phyloP scores from a whole-genome alignment of 257 asterid genomes.

The Thymus mandschuricus region DNA sequence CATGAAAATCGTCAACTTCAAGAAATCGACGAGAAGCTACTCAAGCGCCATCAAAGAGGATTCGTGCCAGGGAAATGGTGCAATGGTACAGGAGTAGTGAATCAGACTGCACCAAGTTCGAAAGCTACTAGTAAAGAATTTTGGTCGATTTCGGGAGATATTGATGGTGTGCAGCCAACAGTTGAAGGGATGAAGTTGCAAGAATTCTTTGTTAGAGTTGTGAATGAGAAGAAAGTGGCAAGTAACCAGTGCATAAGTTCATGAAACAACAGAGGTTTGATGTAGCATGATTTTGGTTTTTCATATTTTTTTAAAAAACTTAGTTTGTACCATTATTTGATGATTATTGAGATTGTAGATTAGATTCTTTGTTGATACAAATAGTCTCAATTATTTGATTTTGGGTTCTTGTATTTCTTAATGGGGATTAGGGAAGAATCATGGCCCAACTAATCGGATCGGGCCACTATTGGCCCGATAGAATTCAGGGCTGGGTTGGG shows the following conservation, averaged over 20 bases:
- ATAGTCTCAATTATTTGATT: neutral
- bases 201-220: constrained; percentile 29
- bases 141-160: constrained; percentile 42
- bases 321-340: neutral
- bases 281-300: constrained; percentile 2
- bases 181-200: constrained; percentile 38
- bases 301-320: neutral
- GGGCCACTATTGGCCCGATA: too few species aligned
- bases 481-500: too few species aligned
- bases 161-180: constrained; percentile 43
- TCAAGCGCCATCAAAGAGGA: constrained; percentile 34
- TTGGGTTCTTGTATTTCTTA: neutral
- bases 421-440: neutral
- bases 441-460: neutral
- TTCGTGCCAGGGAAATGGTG: constrained; percentile 58
- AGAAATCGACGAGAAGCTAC: constrained; percentile 44
- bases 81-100: neutral
- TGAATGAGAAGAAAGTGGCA: constrained; percentile 25
- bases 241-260: constrained; percentile 28
- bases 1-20: constrained; percentile 40
- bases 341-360: neutral
- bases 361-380: neutral
- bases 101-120: constrained; percentile 15
- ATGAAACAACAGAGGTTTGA: constrained; percentile 16
- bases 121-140: constrained; percentile 23